Evolutionary conservation across 768 basidiomycete genomes (phyloP), one percentile per base, ranked within the genome.

Genomic region (Rhodotorula kratochvilovae): DNA sequence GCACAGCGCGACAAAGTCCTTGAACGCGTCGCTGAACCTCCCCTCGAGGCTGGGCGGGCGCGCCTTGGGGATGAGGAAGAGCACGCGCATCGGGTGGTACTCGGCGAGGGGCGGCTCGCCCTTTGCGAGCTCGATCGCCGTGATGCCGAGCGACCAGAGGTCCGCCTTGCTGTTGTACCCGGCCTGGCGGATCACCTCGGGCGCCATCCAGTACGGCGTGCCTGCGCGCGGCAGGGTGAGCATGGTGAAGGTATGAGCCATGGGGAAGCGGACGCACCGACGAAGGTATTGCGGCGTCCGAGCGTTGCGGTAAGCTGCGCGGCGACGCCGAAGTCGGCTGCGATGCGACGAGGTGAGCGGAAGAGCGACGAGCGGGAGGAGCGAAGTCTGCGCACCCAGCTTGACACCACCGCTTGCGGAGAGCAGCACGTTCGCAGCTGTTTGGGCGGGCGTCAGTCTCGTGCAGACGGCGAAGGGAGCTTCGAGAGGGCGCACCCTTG

Each of bases 201-300:
- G 95, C 5, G 95, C 95, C 93, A 95, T 95, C 92, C 92, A 95
- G 79, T 92, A 94, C 3, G 92, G 92, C 6, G 92, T 94, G 39
- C 92, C 76, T 63, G 61, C 36, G 19, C 23, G 16, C 3, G 39
- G 29, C 10, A 12, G 39, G 0, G 4, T n/a, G 19, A 79, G 68
- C 45, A 77, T n/a, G n/a, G n/a, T n/a, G n/a, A n/a, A n/a, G 6
- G 79, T 79, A 13, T 80, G 92, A 65, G 96, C 92, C 80, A 96
- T 94, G 0, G 94, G 95, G 39, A 42, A 42, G 31, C 45, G 15
- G 80, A 80, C 25, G 80, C 79, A 45, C 82, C 95, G 68, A 99
- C 95, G 79, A 99, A 98, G 0, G 96, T 99, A 79, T 98, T 94
- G 58, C 95, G 87, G 61, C 95, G 84, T 0, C 70, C 74, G 61